Base-by-base conservation (phyloP, 441 rosid species). In the Geranium incanum region DNA sequence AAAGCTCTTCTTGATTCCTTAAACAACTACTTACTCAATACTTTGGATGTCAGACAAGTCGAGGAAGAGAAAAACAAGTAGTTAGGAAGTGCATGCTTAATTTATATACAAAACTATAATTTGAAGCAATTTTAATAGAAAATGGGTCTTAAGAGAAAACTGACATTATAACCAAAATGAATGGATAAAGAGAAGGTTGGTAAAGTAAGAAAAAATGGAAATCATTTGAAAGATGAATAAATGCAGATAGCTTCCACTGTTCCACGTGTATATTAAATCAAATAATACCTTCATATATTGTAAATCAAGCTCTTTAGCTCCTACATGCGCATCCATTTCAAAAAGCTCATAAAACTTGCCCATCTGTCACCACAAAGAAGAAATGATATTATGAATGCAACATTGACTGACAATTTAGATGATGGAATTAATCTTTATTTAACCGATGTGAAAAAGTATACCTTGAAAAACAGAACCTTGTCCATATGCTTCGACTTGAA, bases 261-360 rank as follows among this genome's bases (percentile, higher is more conserved):
- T 50, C 45, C 60, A 15, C 18, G 13, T 63, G 68, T 39, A 45
- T 13, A 70, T 50, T 18, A 74, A 72, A 78, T 33, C 70, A 78
- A 71, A 13, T 43, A 72, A 37, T 85, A 95, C 99, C 99, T 86
- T 95, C 99, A 95, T 95, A 78, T 95, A 95, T 74, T 93, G 99
- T 83, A 95, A 77, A 83, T 85, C 88, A 77, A 95, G 89, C 81
- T 95, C 99, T 82, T 86, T 93, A 66, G 92, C 92, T 74, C 98
- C 99, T 41, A 91, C 79, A 78, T 93, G 99, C 13, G 99, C 99
- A 81, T 95, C 99, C 99, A 95, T 93, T 85, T 95, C 98, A 82
- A 91, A 95, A 78, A 95, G 97, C 74, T 95, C 99, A 75, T 93
- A 95, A 78, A 95, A 95, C 71, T 95, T 95, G 50, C 99, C 99